Evolutionary conservation across 2,329 filamentous ascomycete species (phyloP), one percentile per base, ranked within the genome.

Genomic region (Drechslerella coelobrocha): DNA sequence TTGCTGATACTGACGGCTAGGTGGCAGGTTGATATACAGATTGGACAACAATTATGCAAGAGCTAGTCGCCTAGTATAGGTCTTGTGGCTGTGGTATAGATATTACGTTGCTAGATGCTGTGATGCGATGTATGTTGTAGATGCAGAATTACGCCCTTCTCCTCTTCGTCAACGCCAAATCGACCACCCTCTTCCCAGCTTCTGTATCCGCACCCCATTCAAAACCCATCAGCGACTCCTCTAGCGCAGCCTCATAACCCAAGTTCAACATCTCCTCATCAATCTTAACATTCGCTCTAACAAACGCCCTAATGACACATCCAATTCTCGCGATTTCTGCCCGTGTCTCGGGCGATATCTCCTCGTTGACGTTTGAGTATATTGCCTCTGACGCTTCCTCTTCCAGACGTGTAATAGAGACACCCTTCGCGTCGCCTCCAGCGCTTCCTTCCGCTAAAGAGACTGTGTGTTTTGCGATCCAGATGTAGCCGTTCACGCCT

Each of bases 401-500:
- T 78, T 97, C 94, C 78, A 97, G 84, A 74, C 90, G 85, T 57
- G 91, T 96, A 76, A 97, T 90, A 1, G 84, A 83, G 8, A 81
- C 86, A 77, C 82, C 83, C 60, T 81, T 78, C 73, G 29, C 29
- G 29, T 31, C 29, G 29, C 52, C 78, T 14, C 77, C 77, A 12
- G 80, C 81, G n/a, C 79, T 78, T n/a, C 81, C 78, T 12, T 75
- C 78, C 59, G 74, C 76, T 53, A 53, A 74, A 81, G 39, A 79
- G 77, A 41, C 79, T 76, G 6, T 78, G 87, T 96, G 91, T 81
- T 91, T 92, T 79, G 88, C 88, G 77, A 97, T 92, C 89, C 91
- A 99, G 66, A 97, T 92, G 78, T 95, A 97, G 0, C 94, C 94
- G 76, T 99, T 99, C 39, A 99, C 94, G 1, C 94, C 94, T 0